Evolutionary conservation across 345 rosid species (phyloP), one percentile per base, ranked within the genome.

Genomic region (Cardamine chenopodiifolia): DNA sequence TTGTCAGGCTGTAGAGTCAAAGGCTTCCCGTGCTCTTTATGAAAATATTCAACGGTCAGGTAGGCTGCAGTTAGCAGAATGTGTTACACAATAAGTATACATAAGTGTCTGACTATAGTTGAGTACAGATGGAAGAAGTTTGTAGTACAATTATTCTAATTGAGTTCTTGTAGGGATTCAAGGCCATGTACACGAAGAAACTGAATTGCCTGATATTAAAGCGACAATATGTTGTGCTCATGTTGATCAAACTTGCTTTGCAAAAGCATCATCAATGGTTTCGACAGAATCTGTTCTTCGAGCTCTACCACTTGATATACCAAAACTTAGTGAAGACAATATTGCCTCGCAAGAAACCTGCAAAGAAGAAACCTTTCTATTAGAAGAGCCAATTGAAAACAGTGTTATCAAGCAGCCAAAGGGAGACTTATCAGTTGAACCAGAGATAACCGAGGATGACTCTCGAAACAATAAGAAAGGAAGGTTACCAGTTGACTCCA

Each of bases 41-140:
- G 82, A 78, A 66, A 78, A 81, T 64, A 70, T 58, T 76, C 68
- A 66, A 31, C 73, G 62, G 73, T 78, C 83, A 55, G 97, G 92
- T 86, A 78, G 49, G 78, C 66, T 28, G 42, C 49, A 37, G 29
- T 70, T 72, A 64, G 39, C 59, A 69, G 40, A 44, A 18, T 8
- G n/a, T 25, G 31, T 19, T 22, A 39, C 12, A 54, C 44, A 17
- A 25, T 47, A 31, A 55, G n/a, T 28, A 12, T 23, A 7, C 57
- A 53, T 58, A 25, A 58, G n/a, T 23, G 26, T 47, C 25, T 0
- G 47, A 75, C 37, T 44, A 40, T 22, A n/a, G 44, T 37, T 28
- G 66, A 40, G 37, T 68, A 49, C 17, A 62, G 22, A 12, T 32
- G 18, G 23, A 70, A 66, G 11, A 68, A 39, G 12, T 19, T 54